A percentile compares a stretch with the other conserved stretches of the same genome.
Evolutionary conservation across 208 protist genomes (phyloP).

Genomic region (Leishmania aethiopica): DNA sequence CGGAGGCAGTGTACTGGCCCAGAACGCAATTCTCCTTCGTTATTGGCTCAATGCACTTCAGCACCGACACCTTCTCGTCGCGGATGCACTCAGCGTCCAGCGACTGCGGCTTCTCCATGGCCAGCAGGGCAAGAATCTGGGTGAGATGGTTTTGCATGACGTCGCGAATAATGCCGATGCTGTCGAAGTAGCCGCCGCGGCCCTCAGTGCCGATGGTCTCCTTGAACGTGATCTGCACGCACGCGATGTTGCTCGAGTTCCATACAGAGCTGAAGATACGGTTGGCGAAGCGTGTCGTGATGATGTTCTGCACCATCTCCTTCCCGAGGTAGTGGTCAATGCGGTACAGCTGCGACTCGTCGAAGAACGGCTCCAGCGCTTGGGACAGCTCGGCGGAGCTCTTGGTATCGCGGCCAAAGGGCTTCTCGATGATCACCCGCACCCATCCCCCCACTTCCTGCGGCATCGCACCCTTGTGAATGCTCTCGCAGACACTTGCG

Average conservation of each 20-base stretch:
- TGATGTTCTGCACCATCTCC: constrained; percentile 95
- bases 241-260: constrained; percentile 89
- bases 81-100: constrained; percentile 87
- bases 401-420: constrained; percentile 90
- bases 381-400: constrained; percentile 77
- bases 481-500: constrained; percentile 52
- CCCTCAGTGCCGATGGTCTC: constrained; percentile 94
- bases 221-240: constrained; percentile 94
- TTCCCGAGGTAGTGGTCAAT: constrained; percentile 97
- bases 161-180: constrained; percentile 94
- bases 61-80: constrained; percentile 91
- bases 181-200: constrained; percentile 94
- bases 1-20: constrained; percentile 91
- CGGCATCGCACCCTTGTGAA: constrained; percentile 65
- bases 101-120: constrained; percentile 92
- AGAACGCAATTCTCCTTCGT: constrained; percentile 83
- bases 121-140: constrained; percentile 92
- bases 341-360: constrained; percentile 91
- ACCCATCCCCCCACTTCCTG: constrained; percentile 60
- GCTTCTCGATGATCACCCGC: constrained; percentile 94
- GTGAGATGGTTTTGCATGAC: constrained; percentile 95
- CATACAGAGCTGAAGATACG: constrained; percentile 90
- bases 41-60: constrained; percentile 71
- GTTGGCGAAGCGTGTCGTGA: constrained; percentile 94
- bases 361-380: constrained; percentile 74